Conservation (phyloP, 2,329 filamentous ascomycete genomes). For the Ophiostoma perfectum region DNA sequence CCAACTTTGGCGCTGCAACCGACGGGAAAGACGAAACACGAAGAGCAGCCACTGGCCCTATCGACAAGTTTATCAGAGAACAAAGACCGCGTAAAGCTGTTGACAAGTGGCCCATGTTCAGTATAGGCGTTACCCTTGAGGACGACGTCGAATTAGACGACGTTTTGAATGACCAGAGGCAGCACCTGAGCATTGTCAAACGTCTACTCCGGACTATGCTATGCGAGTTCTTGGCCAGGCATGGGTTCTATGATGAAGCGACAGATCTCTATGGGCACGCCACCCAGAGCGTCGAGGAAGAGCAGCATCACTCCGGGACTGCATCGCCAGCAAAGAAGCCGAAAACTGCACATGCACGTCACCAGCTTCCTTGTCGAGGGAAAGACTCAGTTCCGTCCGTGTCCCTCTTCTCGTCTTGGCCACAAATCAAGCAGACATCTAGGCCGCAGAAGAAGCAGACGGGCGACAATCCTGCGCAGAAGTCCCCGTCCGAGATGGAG, state of each 20-base stretch:
- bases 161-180: slow-evolving; percentile 43
- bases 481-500: background rate
- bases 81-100: slow-evolving; percentile 52
- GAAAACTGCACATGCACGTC: background rate
- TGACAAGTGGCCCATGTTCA: slow-evolving; percentile 87
- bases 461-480: background rate
- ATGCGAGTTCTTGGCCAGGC: slow-evolving; percentile 66
- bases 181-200: slow-evolving; percentile 50
- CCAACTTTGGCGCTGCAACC: slow-evolving; percentile 60
- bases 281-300: background rate
- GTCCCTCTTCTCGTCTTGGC: slow-evolving; percentile 19
- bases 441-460: background rate
- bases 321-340: background rate
- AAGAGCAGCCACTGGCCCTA: background rate
- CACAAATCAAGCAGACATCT: slow-evolving; percentile 16
- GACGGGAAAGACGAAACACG: slow-evolving; percentile 25
- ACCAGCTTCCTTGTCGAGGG: background rate
- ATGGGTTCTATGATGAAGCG: slow-evolving; percentile 59
- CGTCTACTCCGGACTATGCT: slow-evolving; percentile 65
- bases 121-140: slow-evolving; percentile 57
- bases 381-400: background rate
- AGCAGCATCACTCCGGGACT: background rate
- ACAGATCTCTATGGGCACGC: background rate
- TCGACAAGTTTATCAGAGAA: slow-evolving; percentile 38
- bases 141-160: slow-evolving; percentile 33